Base-by-base conservation (phyloP, 768 basidiomycete species). In the Tulasnella sp. region DNA sequence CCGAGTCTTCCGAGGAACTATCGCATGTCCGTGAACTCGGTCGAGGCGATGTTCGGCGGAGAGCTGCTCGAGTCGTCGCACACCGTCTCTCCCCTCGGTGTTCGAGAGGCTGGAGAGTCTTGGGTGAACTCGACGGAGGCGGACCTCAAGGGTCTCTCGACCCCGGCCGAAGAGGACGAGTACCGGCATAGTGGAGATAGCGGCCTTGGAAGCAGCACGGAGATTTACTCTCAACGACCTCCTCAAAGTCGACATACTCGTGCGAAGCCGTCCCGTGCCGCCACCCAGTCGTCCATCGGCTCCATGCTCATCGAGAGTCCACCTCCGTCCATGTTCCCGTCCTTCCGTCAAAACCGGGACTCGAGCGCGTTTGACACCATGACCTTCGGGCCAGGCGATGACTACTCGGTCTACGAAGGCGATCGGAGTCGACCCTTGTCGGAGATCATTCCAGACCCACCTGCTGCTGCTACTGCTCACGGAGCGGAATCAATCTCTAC, bases 281-380 rank as follows among this genome's bases (percentile, higher is more conserved):
- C 34, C 11, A 64, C 59, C 26, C 37, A 40, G n/a, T 72, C 71
- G 39, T 69, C 67, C 16, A 62, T 34, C 19, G 71, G 36, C 7
- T 63, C 71, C 3, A 40, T 72, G 71, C 62, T 72, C 14, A 39
- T 72, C 32, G 71, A 72, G 40, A 72, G 71, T 22, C 59, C 62
- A 40, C 71, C 71, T 9, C 71, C 71, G 32, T 72, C 71, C 22
- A 72, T 72, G 71, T 72, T 63, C 71, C 71, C 71, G n/a, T 70
- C 71, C 11, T 72, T 72, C 62, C 16, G 62, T 14, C 71, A 66
- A 34, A 44, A 65, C 34, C 26, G 64, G 64, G 32, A 44, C 9
- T 44, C 69, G 37, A 62, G 32, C 35, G 7, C 12, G 29, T 70
- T 70, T 32, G 69, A 70, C 44, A 52, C 69, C 12, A 70, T 42